Evolutionary conservation across 164 flowering plant species (phyloP), one percentile per base, ranked within the genome.

Genomic region (Sextonia rubra): DNA sequence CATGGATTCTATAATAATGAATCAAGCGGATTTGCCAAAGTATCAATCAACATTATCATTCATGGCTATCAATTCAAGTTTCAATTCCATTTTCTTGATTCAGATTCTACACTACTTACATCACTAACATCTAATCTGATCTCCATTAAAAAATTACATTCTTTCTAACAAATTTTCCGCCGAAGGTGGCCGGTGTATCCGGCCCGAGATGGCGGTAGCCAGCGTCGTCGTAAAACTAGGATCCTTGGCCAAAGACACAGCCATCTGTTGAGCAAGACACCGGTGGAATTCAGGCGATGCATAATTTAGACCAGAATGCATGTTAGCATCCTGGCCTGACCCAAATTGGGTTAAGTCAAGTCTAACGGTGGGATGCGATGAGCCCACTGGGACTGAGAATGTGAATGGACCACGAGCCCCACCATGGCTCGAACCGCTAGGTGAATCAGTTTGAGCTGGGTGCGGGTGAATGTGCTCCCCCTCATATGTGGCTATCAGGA

Each of bases 401-500:
- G 49, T 5, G n/a, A 52, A 4, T 20, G 0, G 58, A 15, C 20
- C 58, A 52, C 1, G 20, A 15, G 23, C 7, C 6, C 44, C 44
- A 64, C 37, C 44, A 15, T 29, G 80, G 75, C 67, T 83, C 0
- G 87, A 75, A 22, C 80, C 73, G 14, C 82, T 69, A 23, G 77
- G 65, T 17, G 75, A 65, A 69, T 83, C 84, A 32, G 32, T 15
- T 15, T 17, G 67, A 62, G 81, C 62, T 0, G 82, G 79, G 27
- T 72, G 74, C 4, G 81, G 81, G 27, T 87, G 90, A 72, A 73
- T 86, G 79, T 87, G 90, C 66, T 84, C 82, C 55, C 90, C 90
- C 67, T 87, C 90, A 32, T 87, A 87, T 1, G 84, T 87, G 47
- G 86, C 90, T 1, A 84, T 72, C 1, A 86, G 27, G 23, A 86